phyloP scores from a whole-genome alignment of 2,329 filamentous ascomycete genomes.

The Colletotrichum higginsianum region DNA sequence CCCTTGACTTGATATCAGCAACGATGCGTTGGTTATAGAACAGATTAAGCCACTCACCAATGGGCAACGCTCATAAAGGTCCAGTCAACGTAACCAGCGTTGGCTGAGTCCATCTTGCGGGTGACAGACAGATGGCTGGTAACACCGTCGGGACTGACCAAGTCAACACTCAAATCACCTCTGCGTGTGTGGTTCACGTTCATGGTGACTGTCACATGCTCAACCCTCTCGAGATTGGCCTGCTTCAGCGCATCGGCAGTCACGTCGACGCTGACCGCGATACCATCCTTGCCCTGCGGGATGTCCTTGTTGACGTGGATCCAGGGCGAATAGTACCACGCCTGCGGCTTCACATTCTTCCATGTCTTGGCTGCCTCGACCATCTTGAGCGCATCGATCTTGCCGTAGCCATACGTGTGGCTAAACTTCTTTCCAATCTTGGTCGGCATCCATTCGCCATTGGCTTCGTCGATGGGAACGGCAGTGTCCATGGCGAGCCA shows the following conservation, averaged over 20 bases:
- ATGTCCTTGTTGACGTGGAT: slow-evolving; percentile 89
- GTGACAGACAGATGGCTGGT: slow-evolving; percentile 87
- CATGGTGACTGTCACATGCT: slow-evolving; percentile 98
- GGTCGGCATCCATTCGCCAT: slow-evolving; percentile 83
- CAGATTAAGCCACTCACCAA: slow-evolving; percentile 74
- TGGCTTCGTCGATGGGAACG: slow-evolving; percentile 81
- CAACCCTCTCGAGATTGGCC: slow-evolving; percentile 87
- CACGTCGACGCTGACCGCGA: slow-evolving; percentile 86
- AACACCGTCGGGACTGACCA: slow-evolving; percentile 86
- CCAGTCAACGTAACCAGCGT: slow-evolving; percentile 89
- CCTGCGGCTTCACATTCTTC: slow-evolving; percentile 92
- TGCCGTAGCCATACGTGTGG: slow-evolving; percentile 96
- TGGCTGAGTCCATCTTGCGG: slow-evolving; percentile 77
- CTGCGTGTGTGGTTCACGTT: slow-evolving; percentile 90
- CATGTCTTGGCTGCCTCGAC: slow-evolving; percentile 90
- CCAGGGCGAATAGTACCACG: slow-evolving; percentile 96
- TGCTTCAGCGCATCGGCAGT: slow-evolving; percentile 84
- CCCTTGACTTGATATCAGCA: slow-evolving; percentile 66
- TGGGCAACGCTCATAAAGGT: slow-evolving; percentile 99
- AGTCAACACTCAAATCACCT: slow-evolving; percentile 92
- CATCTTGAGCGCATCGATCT: slow-evolving; percentile 88
- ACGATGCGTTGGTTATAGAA: not conserved
- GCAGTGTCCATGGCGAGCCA: slow-evolving; percentile 90
- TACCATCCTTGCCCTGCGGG: slow-evolving; percentile 85
- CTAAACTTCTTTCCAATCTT: slow-evolving; percentile 88